Conservation (phyloP, 2,329 filamentous ascomycete genomes). For the Penicillium sp. region DNA sequence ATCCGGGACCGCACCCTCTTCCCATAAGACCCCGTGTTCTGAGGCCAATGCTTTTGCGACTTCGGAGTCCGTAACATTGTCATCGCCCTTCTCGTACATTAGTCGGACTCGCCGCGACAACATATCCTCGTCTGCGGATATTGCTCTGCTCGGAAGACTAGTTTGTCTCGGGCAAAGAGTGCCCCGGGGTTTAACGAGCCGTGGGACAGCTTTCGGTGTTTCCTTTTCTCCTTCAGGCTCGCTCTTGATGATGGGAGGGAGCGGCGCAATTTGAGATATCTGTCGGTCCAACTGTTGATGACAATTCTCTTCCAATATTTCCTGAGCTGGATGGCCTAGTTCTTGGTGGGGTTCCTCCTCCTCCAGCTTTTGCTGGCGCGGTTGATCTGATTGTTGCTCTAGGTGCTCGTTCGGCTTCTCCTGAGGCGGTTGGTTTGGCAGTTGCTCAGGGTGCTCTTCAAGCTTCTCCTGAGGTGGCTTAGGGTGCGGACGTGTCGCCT, state of each 20-base stretch:
- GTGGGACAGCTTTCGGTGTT: conserved; percentile 24
- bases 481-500: conserved; percentile 30
- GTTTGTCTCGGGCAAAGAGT: conserved; percentile 39
- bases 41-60: conserved; percentile 37
- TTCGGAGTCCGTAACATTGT: conserved; percentile 49
- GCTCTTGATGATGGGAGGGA: conserved; percentile 11
- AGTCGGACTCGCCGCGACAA: conserved; percentile 61
- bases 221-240: conserved; percentile 18
- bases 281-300: conserved; percentile 3
- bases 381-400: conserved; percentile 11
- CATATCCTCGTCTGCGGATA: conserved; percentile 64
- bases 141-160: conserved; percentile 46
- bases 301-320: conserved; percentile 9
- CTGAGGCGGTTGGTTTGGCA: conserved; percentile 11
- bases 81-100: conserved; percentile 63
- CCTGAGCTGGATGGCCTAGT: conserved; percentile 2
- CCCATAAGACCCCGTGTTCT: conserved; percentile 42
- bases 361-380: conserved; percentile 5
- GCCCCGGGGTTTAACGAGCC: conserved; percentile 33
- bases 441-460: conserved; percentile 10
- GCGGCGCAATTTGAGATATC: conserved; percentile 17
- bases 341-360: conserved; percentile 1
- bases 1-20: conserved; percentile 34
- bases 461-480: conserved; percentile 29
- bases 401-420: conserved; percentile 15